Conservation (phyloP, 2,329 filamentous ascomycete species). For the Sphaerulina vaccinii region DNA sequence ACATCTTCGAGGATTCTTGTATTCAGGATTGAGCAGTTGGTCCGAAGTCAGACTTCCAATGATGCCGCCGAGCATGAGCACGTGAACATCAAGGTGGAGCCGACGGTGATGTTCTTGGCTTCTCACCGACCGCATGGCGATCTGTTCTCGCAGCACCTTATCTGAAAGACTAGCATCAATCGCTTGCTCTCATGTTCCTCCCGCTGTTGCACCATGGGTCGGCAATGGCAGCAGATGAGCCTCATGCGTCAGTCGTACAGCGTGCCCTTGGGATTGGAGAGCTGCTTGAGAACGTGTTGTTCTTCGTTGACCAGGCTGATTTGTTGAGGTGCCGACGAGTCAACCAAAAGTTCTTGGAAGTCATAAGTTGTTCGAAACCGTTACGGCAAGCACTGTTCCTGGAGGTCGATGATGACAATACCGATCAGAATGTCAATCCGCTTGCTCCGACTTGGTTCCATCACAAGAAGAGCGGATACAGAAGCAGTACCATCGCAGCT, state of each 20-base stretch:
- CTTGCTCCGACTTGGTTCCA: constrained; percentile 22
- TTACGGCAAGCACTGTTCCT: constrained; percentile 21
- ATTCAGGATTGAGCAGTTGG: background rate
- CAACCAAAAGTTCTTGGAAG: constrained; percentile 20
- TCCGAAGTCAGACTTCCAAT: constrained; percentile 10
- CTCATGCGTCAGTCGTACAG: constrained; percentile 14
- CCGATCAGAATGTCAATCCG: constrained; percentile 18
- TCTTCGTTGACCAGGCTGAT: constrained; percentile 16
- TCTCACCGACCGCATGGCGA: background rate
- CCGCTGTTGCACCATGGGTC: background rate
- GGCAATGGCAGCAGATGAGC: background rate
- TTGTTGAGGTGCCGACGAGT: constrained; percentile 21
- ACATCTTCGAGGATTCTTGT: too few species aligned
- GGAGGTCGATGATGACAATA: constrained; percentile 13
- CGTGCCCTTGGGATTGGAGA: constrained; percentile 25
- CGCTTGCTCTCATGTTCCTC: constrained; percentile 1
- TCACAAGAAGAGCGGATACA: constrained; percentile 20
- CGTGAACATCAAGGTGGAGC: constrained; percentile 16
- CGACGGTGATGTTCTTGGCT: constrained; percentile 4
- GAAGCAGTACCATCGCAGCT: constrained; percentile 24
- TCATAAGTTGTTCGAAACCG: constrained; percentile 17
- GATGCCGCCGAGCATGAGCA: constrained; percentile 6
- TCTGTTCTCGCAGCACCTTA: background rate
- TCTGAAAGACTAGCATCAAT: constrained; percentile 1
- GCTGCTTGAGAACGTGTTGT: constrained; percentile 23